A percentile compares a stretch with the other conserved stretches of the same genome.
These are phyloP conservation scores for Ilyonectria mors-panacis DNA, from an alignment of 2,329 filamentous ascomycete species.

Conservation along the genomic window DNA sequence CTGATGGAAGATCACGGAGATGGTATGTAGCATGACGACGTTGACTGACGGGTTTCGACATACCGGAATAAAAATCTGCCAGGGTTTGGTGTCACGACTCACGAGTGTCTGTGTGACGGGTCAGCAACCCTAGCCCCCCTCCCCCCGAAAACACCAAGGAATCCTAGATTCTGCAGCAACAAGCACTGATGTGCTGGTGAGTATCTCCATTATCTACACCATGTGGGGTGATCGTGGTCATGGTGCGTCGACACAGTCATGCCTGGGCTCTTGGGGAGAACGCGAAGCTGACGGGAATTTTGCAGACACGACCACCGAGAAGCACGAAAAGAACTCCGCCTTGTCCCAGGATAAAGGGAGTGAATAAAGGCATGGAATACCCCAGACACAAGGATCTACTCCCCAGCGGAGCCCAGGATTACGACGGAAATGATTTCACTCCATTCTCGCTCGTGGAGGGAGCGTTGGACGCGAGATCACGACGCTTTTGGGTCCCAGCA, in stretches of 20 bases:
- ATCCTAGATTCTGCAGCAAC: neutral
- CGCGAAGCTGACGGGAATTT: conserved; percentile 2
- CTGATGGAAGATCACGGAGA: neutral
- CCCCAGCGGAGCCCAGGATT: neutral
- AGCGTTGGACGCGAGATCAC: neutral
- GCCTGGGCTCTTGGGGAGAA: neutral
- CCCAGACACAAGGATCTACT: no score
- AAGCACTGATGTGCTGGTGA: neutral
- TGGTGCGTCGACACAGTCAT: neutral
- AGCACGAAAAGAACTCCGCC: neutral
- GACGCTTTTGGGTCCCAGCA: no score
- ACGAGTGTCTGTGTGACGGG: neutral
- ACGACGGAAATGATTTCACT: neutral
- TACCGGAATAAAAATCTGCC: neutral
- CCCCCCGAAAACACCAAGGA: neutral
- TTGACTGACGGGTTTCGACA: neutral
- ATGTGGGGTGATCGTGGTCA: accelerated
- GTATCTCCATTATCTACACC: neutral
- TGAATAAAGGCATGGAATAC: no score
- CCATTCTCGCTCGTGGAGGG: neutral
- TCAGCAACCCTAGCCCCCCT: neutral
- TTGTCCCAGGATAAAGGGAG: no score
- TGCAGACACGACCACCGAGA: neutral
- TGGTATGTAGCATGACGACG: neutral
- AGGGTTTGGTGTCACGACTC: neutral